These are phyloP conservation scores for Cyberlindnera xylosilytica DNA, from an alignment of 805 yeast genomes.

Conservation along the genomic window DNA sequence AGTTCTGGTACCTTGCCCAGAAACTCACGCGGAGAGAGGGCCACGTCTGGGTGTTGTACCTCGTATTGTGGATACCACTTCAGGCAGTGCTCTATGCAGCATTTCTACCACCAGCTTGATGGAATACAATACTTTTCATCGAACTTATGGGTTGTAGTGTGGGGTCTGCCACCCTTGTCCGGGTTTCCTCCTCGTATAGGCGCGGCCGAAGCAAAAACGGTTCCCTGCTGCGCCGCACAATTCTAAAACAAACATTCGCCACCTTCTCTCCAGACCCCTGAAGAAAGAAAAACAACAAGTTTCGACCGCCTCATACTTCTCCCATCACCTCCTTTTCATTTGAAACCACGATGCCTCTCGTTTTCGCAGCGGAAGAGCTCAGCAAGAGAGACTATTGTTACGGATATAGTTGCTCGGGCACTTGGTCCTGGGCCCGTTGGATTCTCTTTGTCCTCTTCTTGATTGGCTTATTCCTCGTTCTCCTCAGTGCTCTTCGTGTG, in stretches of 20 bases:
- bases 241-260: background rate
- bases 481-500: conserved; percentile 49
- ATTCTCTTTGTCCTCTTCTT: conserved; percentile 53
- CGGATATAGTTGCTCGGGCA: conserved; percentile 20
- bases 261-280: too few relatives aligned
- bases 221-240: background rate
- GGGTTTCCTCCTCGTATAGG: too few relatives aligned
- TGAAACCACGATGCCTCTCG: conserved; percentile 6
- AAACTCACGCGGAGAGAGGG: conserved; percentile 29
- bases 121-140: too few relatives aligned
- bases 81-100: conserved; percentile 75
- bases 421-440: conserved; percentile 34
- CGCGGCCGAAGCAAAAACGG: too few relatives aligned
- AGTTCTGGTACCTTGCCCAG: conserved; percentile 66
- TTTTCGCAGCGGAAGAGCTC: background rate
- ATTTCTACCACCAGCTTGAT: conserved; percentile 91
- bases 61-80: conserved; percentile 58
- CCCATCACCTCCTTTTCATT: too few relatives aligned
- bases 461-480: conserved; percentile 42
- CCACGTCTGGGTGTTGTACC: conserved; percentile 42
- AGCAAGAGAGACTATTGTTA: conserved; percentile 15
- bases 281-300: too few relatives aligned
- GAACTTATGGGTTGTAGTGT: too few relatives aligned
- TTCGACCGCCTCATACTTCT: too few relatives aligned
- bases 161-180: too few relatives aligned